Conservation (phyloP, 2,329 filamentous ascomycete genomes). For the Xylaria sp. region DNA sequence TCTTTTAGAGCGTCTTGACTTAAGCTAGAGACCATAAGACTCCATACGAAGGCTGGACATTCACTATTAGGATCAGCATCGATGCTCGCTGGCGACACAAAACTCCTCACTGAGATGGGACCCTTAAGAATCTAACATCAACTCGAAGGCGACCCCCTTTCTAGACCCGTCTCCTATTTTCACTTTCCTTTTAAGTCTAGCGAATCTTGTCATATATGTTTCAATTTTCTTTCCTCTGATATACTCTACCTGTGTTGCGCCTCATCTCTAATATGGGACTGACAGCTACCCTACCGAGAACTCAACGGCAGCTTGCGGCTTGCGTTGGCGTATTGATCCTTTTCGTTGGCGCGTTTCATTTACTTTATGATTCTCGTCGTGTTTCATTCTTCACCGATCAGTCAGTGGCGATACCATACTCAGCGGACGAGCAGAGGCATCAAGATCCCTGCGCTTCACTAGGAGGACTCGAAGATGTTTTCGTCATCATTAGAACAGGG, state of each 20-base stretch:
- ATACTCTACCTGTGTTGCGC: not conserved
- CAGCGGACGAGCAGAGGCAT: not conserved
- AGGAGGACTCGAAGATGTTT: constrained; percentile 32
- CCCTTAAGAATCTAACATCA: constrained; percentile 11
- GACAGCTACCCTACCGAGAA: not conserved
- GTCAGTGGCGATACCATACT: not conserved
- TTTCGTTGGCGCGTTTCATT: constrained; percentile 8
- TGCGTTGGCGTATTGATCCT: constrained; percentile 22
- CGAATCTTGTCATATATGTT: not conserved
- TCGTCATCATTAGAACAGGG: constrained; percentile 39
- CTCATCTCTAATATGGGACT: constrained; percentile 12
- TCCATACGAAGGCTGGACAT: constrained; percentile 7
- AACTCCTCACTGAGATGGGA: constrained; percentile 1
- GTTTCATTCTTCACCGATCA: not conserved
- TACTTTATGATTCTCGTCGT: constrained; percentile 6
- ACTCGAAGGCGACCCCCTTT: constrained; percentile 9
- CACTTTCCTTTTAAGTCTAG: not conserved
- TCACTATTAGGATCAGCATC: constrained; percentile 25
- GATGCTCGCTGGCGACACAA: constrained; percentile 14
- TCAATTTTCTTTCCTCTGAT: not conserved
- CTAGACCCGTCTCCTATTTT: not conserved
- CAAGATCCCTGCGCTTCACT: constrained; percentile 21
- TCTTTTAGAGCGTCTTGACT: constrained; percentile 6
- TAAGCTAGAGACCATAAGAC: not conserved
- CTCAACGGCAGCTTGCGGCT: constrained; percentile 18